These are phyloP conservation scores for Scopulariopsis brevicaulis DNA, from an alignment of 2,329 filamentous ascomycete species.

Conservation along the genomic window DNA sequence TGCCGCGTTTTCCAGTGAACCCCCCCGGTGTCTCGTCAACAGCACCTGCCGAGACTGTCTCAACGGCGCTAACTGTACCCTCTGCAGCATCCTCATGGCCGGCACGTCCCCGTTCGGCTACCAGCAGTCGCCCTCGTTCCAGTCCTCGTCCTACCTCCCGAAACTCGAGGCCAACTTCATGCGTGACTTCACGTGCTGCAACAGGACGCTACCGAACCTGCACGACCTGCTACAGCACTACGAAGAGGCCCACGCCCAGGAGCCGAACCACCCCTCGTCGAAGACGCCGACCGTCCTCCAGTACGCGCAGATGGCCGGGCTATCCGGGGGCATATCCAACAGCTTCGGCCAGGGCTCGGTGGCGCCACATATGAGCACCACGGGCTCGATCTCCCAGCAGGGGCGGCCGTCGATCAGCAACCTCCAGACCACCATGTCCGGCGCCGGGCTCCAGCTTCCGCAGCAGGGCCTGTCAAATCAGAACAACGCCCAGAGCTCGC, in stretches of 20 bases:
- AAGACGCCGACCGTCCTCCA: slow-evolving; percentile 26
- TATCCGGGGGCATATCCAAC: background rate
- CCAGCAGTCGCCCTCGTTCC: slow-evolving; percentile 85
- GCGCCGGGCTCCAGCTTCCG: slow-evolving; percentile 7
- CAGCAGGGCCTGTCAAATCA: slow-evolving; percentile 25
- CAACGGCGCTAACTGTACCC: slow-evolving; percentile 10
- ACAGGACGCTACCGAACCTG: slow-evolving; percentile 75
- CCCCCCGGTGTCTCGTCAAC: background rate
- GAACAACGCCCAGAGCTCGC: slow-evolving; percentile 3
- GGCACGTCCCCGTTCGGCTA: slow-evolving; percentile 82
- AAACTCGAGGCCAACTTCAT: slow-evolving; percentile 97
- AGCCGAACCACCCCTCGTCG: slow-evolving; percentile 31
- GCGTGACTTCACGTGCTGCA: slow-evolving; percentile 94
- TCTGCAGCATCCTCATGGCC: slow-evolving; percentile 76
- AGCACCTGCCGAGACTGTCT: background rate
- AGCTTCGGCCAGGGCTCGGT: slow-evolving; percentile 1
- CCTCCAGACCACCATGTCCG: background rate
- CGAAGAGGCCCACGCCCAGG: slow-evolving; percentile 80
- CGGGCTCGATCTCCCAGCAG: slow-evolving; percentile 6
- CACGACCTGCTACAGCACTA: slow-evolving; percentile 96
- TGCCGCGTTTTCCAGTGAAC: background rate
- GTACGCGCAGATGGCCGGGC: slow-evolving; percentile 19
- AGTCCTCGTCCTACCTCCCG: slow-evolving; percentile 91
- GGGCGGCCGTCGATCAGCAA: slow-evolving; percentile 7
- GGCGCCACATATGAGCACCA: background rate